phyloP scores from a whole-genome alignment of 2,329 filamentous ascomycete species.

The Venturia nashicola region DNA sequence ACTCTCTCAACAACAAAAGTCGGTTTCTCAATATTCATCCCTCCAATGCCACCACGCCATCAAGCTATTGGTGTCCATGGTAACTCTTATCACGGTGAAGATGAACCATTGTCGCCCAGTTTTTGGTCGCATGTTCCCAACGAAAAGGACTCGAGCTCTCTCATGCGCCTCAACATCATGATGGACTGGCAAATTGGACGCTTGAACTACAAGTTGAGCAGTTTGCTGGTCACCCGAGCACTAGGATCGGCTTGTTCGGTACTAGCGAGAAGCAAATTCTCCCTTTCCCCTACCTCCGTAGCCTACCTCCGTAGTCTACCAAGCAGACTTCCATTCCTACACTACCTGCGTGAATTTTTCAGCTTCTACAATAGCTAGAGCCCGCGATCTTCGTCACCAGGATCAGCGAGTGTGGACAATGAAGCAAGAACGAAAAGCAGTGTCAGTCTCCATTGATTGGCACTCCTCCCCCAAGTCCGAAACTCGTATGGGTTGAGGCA shows the following conservation, averaged over 20 bases:
- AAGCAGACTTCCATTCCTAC: not conserved
- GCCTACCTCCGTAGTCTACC: too few relatives aligned
- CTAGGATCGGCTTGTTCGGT: not conserved
- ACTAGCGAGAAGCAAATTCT: not conserved
- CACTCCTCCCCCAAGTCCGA: not conserved
- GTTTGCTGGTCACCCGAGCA: not conserved
- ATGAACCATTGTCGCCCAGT: not conserved
- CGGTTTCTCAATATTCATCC: not conserved
- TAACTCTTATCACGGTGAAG: too few relatives aligned
- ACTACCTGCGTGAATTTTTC: not conserved
- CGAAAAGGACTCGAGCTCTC: not conserved
- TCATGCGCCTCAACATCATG: not conserved
- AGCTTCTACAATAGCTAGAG: constrained; percentile 44
- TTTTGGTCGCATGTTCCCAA: too few relatives aligned
- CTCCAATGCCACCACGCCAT: not conserved
- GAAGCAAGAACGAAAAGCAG: constrained; percentile 35
- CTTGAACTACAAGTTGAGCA: not conserved
- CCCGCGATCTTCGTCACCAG: constrained; percentile 38
- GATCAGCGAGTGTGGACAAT: constrained; percentile 44
- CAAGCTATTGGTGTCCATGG: too few relatives aligned
- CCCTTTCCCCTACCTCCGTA: too few relatives aligned
- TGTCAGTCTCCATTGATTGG: not conserved
- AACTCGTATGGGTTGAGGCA: not conserved
- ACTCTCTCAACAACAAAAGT: not conserved
- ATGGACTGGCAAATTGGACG: not conserved